Conservation (phyloP, 108 stramenopile genomes). For the Pinguiococcus pyrenoidosus region DNA sequence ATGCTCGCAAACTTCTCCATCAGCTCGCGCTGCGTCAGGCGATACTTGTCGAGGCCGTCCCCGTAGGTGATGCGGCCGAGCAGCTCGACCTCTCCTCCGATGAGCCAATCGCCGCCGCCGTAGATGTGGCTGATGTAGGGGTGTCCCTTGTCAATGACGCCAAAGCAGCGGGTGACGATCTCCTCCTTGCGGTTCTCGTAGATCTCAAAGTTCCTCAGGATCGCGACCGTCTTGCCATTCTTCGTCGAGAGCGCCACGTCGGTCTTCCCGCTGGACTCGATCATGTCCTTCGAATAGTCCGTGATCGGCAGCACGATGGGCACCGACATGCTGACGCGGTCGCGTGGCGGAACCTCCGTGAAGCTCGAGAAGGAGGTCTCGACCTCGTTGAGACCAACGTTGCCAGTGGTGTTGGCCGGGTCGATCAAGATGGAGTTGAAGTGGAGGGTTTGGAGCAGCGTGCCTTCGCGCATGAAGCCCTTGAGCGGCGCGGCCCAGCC, state of each 20-base stretch:
- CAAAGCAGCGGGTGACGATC: slow-evolving; percentile 80
- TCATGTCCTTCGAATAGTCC: slow-evolving; percentile 61
- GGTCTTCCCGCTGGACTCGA: slow-evolving; percentile 51
- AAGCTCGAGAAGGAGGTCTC: slow-evolving; percentile 72
- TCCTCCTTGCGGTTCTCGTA: slow-evolving; percentile 94
- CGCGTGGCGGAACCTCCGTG: slow-evolving; percentile 44
- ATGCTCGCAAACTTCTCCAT: slow-evolving; percentile 77
- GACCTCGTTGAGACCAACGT: slow-evolving; percentile 49
- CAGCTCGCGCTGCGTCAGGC: slow-evolving; percentile 76
- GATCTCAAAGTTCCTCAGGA: slow-evolving; percentile 79
- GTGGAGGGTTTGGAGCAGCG: slow-evolving; percentile 82
- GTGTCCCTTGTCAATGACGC: slow-evolving; percentile 87
- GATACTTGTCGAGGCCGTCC: slow-evolving; percentile 93
- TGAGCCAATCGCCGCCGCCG: slow-evolving; percentile 78
- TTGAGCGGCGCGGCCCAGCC: slow-evolving; percentile 93
- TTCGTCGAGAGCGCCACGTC: slow-evolving; percentile 83
- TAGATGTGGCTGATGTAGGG: slow-evolving; percentile 90
- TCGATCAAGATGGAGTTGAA: slow-evolving; percentile 89
- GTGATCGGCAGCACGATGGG: slow-evolving; percentile 85
- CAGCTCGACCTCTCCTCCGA: slow-evolving; percentile 88
- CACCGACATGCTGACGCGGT: slow-evolving; percentile 77
- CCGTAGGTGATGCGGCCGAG: slow-evolving; percentile 86
- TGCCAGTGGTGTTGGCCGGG: slow-evolving; percentile 82
- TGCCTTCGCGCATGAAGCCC: slow-evolving; percentile 97
- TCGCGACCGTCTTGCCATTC: slow-evolving; percentile 81